Evolutionary conservation across 2,329 filamentous ascomycete species (phyloP).

Genomic region (Westerdykella sp.): DNA sequence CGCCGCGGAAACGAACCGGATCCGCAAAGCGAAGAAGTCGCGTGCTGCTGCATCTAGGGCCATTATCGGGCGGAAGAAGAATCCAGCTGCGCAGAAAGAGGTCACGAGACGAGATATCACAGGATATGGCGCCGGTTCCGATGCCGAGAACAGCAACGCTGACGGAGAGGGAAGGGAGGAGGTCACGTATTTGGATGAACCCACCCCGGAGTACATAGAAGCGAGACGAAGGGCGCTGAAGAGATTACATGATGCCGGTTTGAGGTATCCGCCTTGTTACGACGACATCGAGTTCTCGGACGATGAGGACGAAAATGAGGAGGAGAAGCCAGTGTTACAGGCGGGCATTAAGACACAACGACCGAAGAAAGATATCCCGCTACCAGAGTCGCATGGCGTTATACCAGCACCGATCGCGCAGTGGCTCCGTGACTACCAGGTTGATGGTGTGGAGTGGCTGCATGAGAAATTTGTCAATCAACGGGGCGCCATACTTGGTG

Average conservation of each 20-base stretch:
- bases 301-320: slow-evolving; percentile 49
- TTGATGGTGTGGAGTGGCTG: slow-evolving; percentile 77
- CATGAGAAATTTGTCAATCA: slow-evolving; percentile 89
- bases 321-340: slow-evolving; percentile 64
- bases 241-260: slow-evolving; percentile 58
- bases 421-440: slow-evolving; percentile 86
- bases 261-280: slow-evolving; percentile 73
- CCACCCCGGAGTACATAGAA: slow-evolving; percentile 66
- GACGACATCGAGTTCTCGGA: slow-evolving; percentile 71
- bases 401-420: slow-evolving; percentile 88
- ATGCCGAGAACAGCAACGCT: slow-evolving; percentile 40
- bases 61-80: slow-evolving; percentile 36
- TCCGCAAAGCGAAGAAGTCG: slow-evolving; percentile 43
- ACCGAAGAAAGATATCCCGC: slow-evolving; percentile 65
- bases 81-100: slow-evolving; percentile 7
- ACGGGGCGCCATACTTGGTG: slow-evolving; percentile 81
- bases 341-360: slow-evolving; percentile 56
- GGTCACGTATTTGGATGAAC: slow-evolving; percentile 51
- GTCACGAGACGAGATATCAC: slow-evolving; percentile 1
- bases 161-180: slow-evolving; percentile 20
- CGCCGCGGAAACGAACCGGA: slow-evolving; percentile 45
- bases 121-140: slow-evolving; percentile 17
- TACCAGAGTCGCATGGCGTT: slow-evolving; percentile 68
- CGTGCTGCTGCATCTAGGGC: slow-evolving; percentile 41
- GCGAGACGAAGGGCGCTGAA: slow-evolving; percentile 66